Evolutionary conservation across 148 eudicot species (phyloP).

Genomic region (Chenopodium formosanum): DNA sequence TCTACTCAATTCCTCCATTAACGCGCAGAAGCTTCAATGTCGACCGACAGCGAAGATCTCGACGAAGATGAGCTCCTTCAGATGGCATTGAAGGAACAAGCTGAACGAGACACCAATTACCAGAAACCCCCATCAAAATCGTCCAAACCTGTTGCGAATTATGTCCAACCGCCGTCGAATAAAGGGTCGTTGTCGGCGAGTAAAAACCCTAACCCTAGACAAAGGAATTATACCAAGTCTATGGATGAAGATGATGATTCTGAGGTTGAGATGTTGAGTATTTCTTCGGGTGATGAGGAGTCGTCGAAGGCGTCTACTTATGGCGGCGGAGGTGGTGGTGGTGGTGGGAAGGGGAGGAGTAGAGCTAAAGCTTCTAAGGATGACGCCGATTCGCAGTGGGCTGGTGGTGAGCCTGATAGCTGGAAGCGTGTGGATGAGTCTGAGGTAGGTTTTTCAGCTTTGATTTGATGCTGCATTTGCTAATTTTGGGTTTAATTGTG

Average conservation of each 20-base stretch:
- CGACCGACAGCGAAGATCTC: conserved; percentile 60
- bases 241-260: conserved; percentile 86
- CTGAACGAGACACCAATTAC: conserved; percentile 66
- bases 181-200: conserved; percentile 19
- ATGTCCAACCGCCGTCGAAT: conserved; percentile 62
- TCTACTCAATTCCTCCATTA: neutral
- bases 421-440: conserved; percentile 94
- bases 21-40: conserved; percentile 34
- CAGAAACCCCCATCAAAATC: conserved; percentile 32
- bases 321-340: conserved; percentile 28
- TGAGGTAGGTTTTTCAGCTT: conserved; percentile 48
- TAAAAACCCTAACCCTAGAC: conserved; percentile 28
- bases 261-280: conserved; percentile 88
- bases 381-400: conserved; percentile 61
- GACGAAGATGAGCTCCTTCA: conserved; percentile 98
- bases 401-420: conserved; percentile 78
- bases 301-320: conserved; percentile 44
- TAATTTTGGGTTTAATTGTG: neutral
- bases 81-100: conserved; percentile 84
- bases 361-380: conserved; percentile 35
- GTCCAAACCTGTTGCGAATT: conserved; percentile 64
- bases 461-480: neutral
- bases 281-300: conserved; percentile 91
- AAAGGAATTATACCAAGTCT: conserved; percentile 34
- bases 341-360: conserved; percentile 22